Evolutionary conservation across 2,329 filamentous ascomycete genomes (phyloP), one percentile per base, ranked within the genome.

Genomic region (Exophiala calicioides): DNA sequence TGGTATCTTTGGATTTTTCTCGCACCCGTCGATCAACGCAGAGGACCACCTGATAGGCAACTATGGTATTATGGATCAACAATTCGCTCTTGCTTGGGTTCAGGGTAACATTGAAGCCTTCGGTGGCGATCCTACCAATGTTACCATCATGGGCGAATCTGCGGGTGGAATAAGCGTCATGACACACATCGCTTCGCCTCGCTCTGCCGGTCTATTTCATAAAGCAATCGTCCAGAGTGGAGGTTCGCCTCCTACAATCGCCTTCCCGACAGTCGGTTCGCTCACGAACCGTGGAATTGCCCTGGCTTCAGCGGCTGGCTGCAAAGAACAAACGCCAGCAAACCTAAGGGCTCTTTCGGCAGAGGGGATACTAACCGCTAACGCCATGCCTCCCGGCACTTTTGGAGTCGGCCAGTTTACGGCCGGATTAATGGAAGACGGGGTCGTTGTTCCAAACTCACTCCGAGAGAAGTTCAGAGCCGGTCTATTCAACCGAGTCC

Each of bases 1-100:
- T 2, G 56, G 54, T 10, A 62, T 58, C 7, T 66, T 61, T 26
- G 66, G 66, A 19, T 70, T 64, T 50, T 54, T 66, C 4, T 61
- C 57, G 65, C 30, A 41, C 20, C 47, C 41, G 2, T 29, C 19
- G 10, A 32, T 49, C 13, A 39, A 31, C 16, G 34, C 39, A 2
- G 29, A 32, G 20, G 49, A 43, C 16, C 71, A 71, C 0, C 63
- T 71, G 39, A n/a, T n/a, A n/a, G 65, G 62, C 1, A 68, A 68
- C 27, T 55, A 65, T 24, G 65, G 65, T n/a, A 65, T 86, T 50
- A 72, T 74, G 54, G 84, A 86, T 59, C 82, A 86, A 64, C 72
- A 76, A 49, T 58, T 76, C 10, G 69, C 79, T 9, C 68, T 86
- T 16, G 65, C 72, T 45, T 86, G 82, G 83, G 75, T 85, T 19